Evolutionary conservation across 768 basidiomycete species (phyloP), one percentile per base, ranked within the genome.

Genomic region (Tephrocybe rancida): DNA sequence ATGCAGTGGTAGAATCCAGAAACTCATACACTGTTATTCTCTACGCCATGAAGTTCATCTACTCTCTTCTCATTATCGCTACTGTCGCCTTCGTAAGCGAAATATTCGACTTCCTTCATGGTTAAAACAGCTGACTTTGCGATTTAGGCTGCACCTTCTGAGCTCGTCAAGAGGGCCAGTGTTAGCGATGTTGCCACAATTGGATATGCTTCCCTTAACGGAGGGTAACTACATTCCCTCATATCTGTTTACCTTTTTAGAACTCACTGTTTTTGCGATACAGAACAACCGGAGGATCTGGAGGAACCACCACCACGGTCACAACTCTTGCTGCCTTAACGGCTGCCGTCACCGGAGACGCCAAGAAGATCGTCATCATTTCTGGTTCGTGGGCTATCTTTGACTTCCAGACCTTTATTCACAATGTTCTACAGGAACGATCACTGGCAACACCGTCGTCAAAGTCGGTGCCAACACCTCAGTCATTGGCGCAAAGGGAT

Each of bases 391-490:
- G 8, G 16, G 4, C n/a, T 7, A 9, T 9, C n/a, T 37, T 16
- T 37, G 26, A 21, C 5, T 21, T 22, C 5, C 3, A 19, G 2
- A 19, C 27, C 30, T n/a, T n/a, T 21, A 24, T 42, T 22, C 21
- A 11, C n/a, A n/a, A n/a, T 37, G 35, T 16, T 29, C n/a, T 26
- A 2, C 41, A 77, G 75, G 77, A 32, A 72, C 68, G 9, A 76
- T 79, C 47, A 73, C 75, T 27, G 78, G 78, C 21, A 67, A 73
- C 53, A 54, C 65, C 19, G 76, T 73, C 19, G 71, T 80, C 43
- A 72, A 65, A 37, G 64, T 77, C 42, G 78, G 78, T 13, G 67
- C 71, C n/a, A 77, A 79, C 64, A 79, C 75, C 9, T 72, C 76
- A 10, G 61, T 79, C 44, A 59, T 79, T 44, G 77, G 78, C 26